Evolutionary conservation across 2,329 filamentous ascomycete genomes (phyloP).

Genomic region (Cladophialophora bantiana): DNA sequence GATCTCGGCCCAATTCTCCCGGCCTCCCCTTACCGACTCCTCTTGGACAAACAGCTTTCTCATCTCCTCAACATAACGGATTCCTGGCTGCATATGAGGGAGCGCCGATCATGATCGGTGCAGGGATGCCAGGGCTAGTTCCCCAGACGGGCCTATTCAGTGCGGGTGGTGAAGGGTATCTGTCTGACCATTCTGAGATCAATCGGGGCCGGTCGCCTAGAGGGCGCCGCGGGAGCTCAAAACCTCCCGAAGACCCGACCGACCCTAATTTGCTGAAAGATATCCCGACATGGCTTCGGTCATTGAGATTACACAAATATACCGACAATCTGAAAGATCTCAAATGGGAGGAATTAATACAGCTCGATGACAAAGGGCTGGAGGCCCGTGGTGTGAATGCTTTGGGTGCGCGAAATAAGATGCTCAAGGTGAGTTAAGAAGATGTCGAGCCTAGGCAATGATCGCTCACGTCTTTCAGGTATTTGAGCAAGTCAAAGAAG

Average conservation of each 20-base stretch:
- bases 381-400: conserved; percentile 95
- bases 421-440: conserved; percentile 78
- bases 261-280: conserved; percentile 89
- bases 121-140: conserved; percentile 73
- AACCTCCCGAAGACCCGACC: conserved; percentile 96
- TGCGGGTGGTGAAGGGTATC: conserved; percentile 77
- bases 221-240: conserved; percentile 90
- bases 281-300: conserved; percentile 94
- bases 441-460: background rate
- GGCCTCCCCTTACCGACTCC: conserved; percentile 76
- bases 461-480: conserved; percentile 61
- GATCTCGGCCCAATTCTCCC: conserved; percentile 88
- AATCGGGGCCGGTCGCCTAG: conserved; percentile 88
- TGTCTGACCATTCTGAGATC: conserved; percentile 94
- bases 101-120: conserved; percentile 71
- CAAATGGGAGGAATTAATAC: conserved; percentile 92
- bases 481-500: conserved; percentile 92
- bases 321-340: conserved; percentile 97
- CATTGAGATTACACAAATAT: conserved; percentile 95
- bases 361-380: conserved; percentile 89
- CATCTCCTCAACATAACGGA: conserved; percentile 91
- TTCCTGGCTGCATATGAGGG: conserved; percentile 90
- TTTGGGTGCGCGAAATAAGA: conserved; percentile 91
- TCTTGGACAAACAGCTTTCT: conserved; percentile 63
- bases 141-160: conserved; percentile 70